These are phyloP conservation scores for Lactifluus subvellereus DNA, from an alignment of 768 basidiomycete genomes.

Conservation along the genomic window DNA sequence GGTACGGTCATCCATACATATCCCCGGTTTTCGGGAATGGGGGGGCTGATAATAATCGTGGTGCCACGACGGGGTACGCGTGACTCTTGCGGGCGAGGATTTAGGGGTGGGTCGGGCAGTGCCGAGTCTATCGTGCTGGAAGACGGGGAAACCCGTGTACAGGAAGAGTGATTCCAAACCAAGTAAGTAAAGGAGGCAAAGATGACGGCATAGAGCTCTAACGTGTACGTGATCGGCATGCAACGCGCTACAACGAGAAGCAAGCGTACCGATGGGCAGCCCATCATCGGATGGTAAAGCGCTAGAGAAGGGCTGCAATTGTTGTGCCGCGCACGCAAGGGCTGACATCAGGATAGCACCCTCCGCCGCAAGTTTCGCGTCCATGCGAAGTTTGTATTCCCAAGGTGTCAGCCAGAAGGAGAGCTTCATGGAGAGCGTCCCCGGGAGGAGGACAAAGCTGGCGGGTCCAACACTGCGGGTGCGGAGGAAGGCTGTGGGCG, in stretches of 20 bases:
- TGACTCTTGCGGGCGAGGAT: slow-evolving; percentile 36
- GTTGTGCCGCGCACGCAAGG: slow-evolving; percentile 48
- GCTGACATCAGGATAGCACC: slow-evolving; percentile 59
- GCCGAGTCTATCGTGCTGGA: slow-evolving; percentile 3
- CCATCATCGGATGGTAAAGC: slow-evolving; percentile 10
- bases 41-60: slow-evolving; percentile 25
- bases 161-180: slow-evolving; percentile 21
- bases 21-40: slow-evolving; percentile 50
- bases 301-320: slow-evolving; percentile 34
- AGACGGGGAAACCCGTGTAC: neutral
- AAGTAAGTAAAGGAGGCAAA: slow-evolving; percentile 21
- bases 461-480: slow-evolving; percentile 28
- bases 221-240: slow-evolving; percentile 7
- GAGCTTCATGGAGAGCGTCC: slow-evolving; percentile 40
- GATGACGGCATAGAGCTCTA: slow-evolving; percentile 17
- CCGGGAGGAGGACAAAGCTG: slow-evolving; percentile 45
- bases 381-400: slow-evolving; percentile 48
- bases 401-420: slow-evolving; percentile 39
- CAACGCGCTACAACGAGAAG: neutral
- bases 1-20: slow-evolving; percentile 90
- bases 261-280: slow-evolving; percentile 20
- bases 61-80: slow-evolving; percentile 42
- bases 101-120: slow-evolving; percentile 9
- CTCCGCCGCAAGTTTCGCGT: slow-evolving; percentile 58
- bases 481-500: slow-evolving; percentile 43